A percentile compares a stretch with the other conserved stretches of the same genome.
Conservation (phyloP, 768 basidiomycete species). For the Peribolospora kevripleyi region DNA sequence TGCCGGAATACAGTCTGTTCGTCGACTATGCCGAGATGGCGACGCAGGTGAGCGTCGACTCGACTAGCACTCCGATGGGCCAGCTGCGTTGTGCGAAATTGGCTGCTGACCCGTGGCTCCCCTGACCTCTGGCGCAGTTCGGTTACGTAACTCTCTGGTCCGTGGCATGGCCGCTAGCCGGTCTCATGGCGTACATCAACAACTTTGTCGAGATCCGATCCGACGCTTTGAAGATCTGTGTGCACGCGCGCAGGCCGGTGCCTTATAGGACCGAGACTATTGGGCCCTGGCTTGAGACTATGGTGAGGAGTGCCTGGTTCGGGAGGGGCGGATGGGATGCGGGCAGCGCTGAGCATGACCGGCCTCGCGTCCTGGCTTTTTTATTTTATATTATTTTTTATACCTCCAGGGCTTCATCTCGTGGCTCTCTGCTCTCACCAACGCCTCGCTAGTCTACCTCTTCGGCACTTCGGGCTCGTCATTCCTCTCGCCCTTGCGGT, state of each 20-base stretch:
- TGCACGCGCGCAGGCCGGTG: constrained; percentile 58
- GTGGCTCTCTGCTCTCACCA: constrained; percentile 71
- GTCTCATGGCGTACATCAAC: constrained; percentile 71
- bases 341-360: background rate
- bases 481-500: background rate
- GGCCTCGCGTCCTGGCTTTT: background rate
- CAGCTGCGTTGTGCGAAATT: background rate
- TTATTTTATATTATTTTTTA: background rate
- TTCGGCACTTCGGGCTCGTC: constrained; percentile 26
- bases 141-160: constrained; percentile 83
- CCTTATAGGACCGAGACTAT: constrained; percentile 73
- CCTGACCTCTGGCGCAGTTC: constrained; percentile 24
- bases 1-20: constrained; percentile 60
- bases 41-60: constrained; percentile 27
- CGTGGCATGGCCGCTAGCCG: constrained; percentile 77
- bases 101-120: background rate
- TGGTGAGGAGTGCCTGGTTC: constrained; percentile 25
- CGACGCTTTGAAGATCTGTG: constrained; percentile 85
- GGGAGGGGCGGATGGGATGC: background rate
- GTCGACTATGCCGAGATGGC: constrained; percentile 91
- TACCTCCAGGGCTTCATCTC: constrained; percentile 36
- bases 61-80: too few species aligned
- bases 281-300: constrained; percentile 75
- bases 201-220: constrained; percentile 61
- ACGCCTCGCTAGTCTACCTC: constrained; percentile 71